phyloP scores from a whole-genome alignment of 345 rosid genomes.

The Iberis pinnata region DNA sequence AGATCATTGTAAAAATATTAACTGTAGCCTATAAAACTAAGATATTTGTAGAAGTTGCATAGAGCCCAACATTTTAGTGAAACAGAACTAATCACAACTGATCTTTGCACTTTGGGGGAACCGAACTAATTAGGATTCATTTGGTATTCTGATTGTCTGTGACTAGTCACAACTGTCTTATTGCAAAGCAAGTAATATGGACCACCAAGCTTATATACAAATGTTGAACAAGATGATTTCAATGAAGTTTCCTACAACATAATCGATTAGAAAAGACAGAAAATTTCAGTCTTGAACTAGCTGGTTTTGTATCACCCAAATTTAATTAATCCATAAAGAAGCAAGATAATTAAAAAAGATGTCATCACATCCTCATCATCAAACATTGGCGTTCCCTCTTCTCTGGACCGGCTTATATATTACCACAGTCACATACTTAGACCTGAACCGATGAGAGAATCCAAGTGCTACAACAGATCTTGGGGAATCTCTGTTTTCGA shows the following conservation, averaged over 20 bases:
- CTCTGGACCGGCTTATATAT: conserved; percentile 81
- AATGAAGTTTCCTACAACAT: conserved; percentile 18
- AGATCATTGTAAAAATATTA: too few species aligned
- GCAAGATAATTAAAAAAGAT: too few species aligned
- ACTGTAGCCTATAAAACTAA: too few species aligned
- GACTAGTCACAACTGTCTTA: too few species aligned
- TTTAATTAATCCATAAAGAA: conserved; percentile 2
- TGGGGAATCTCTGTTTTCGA: conserved; percentile 75
- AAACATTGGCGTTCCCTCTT: conserved; percentile 52
- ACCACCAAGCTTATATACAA: conserved; percentile 5
- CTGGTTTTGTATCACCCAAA: conserved; percentile 9
- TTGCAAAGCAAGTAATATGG: too few species aligned
- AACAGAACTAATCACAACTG: too few species aligned
- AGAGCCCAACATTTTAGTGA: too few species aligned
- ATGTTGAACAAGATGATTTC: conserved; percentile 1
- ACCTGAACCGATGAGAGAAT: conserved; percentile 76
- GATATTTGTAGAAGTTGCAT: too few species aligned
- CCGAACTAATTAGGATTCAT: too few species aligned
- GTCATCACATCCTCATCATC: too few species aligned
- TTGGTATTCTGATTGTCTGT: too few species aligned
- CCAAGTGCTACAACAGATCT: conserved; percentile 92
- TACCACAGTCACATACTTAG: conserved; percentile 89
- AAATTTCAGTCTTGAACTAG: background rate
- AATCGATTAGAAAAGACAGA: conserved; percentile 8
- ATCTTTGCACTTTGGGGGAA: too few species aligned